Conservation (phyloP, 495 filamentous ascomycete species). For the Ramalina intermedia region DNA sequence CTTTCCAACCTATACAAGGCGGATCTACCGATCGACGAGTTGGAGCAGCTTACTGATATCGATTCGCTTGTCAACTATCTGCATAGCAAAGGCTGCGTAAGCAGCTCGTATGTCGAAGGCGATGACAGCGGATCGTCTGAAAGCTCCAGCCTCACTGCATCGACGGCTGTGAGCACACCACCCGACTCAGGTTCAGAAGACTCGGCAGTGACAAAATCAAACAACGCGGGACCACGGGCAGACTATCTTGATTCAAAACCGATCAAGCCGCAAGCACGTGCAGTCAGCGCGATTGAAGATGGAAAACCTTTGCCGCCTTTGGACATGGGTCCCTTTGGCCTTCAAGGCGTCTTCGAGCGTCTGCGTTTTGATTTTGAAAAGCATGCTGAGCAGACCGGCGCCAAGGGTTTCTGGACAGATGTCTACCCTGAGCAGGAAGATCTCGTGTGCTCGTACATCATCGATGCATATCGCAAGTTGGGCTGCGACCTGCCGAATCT, state of each 20-base stretch:
- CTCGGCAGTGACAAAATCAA: background rate
- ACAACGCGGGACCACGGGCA: background rate
- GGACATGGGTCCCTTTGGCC: background rate
- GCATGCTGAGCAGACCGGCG: background rate
- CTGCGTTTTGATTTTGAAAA: conserved; percentile 1
- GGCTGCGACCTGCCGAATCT: conserved; percentile 21
- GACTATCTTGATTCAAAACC: background rate
- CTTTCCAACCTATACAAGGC: background rate
- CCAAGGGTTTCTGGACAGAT: conserved; percentile 16
- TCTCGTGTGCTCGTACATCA: conserved; percentile 25
- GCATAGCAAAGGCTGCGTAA: conserved; percentile 3
- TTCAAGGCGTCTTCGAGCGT: background rate
- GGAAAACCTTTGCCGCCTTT: background rate
- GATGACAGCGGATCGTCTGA: background rate
- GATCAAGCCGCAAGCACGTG: background rate
- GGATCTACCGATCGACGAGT: background rate
- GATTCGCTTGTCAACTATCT: conserved; percentile 1
- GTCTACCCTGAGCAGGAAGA: conserved; percentile 22
- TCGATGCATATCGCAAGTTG: conserved; percentile 25
- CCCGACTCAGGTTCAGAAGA: background rate
- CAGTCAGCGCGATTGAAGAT: background rate
- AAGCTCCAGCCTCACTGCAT: background rate
- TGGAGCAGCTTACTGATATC: conserved; percentile 3
- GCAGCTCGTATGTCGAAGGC: background rate
- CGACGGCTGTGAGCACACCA: background rate